Evolutionary conservation across 805 yeast species (phyloP).

Genomic region (Spencermartinsiella europaea): DNA sequence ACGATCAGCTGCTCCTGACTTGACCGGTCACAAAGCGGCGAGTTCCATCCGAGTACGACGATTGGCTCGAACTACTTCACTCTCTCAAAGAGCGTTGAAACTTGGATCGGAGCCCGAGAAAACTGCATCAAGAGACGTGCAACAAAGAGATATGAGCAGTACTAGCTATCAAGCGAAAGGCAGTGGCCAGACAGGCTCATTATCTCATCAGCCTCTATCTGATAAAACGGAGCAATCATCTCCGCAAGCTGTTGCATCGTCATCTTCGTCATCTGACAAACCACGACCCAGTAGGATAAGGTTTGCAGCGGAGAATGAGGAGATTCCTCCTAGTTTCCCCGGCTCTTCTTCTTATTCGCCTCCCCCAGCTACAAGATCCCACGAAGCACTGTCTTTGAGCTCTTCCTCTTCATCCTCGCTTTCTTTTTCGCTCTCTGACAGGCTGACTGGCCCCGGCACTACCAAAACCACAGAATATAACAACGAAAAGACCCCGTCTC

Average conservation of each 20-base stretch:
- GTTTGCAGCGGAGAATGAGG: slow-evolving; percentile 13
- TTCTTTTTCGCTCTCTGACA: not conserved
- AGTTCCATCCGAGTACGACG: not conserved
- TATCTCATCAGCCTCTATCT: no score
- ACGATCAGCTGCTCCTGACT: not conserved
- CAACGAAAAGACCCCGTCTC: slow-evolving; percentile 10
- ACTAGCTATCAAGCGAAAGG: no score
- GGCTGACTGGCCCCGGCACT: not conserved
- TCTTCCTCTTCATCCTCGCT: not conserved
- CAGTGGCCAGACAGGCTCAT: no score
- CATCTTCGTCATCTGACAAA: no score
- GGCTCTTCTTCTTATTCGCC: not conserved
- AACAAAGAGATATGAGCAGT: no score
- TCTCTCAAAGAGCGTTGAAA: not conserved
- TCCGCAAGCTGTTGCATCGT: no score
- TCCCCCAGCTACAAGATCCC: slow-evolving; percentile 3
- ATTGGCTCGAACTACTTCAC: slow-evolving; percentile 1
- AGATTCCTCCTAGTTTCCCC: slow-evolving; percentile 6
- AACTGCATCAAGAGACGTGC: not conserved
- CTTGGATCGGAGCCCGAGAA: not conserved
- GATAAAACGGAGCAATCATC: no score
- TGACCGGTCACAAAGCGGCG: not conserved
- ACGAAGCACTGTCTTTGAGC: not conserved
- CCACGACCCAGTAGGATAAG: slow-evolving; percentile 10
- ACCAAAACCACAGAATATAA: slow-evolving; percentile 5